A percentile compares a stretch with the other conserved stretches of the same genome.
Evolutionary conservation across 2,329 filamentous ascomycete species (phyloP).

Genomic region (Trichoderma atroviride): DNA sequence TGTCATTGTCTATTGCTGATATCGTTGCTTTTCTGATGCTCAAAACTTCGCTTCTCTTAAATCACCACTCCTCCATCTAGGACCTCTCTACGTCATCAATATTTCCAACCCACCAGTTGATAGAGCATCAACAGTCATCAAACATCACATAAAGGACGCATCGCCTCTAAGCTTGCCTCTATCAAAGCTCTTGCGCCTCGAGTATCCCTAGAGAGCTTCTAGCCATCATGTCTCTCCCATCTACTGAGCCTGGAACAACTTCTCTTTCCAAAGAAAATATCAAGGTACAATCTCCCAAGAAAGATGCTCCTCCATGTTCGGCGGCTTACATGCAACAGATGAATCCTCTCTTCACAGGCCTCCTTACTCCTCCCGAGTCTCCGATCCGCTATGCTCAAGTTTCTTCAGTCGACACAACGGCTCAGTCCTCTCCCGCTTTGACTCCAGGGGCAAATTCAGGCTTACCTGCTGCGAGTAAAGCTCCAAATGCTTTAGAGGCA

Average conservation of each 20-base stretch:
- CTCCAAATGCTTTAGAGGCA: background rate
- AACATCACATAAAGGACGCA: background rate
- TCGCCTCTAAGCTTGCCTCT: background rate
- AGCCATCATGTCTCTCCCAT: constrained; percentile 4
- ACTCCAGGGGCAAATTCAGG: too few species aligned
- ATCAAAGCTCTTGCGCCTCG: background rate
- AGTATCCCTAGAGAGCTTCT: background rate
- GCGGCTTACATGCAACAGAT: constrained; percentile 9
- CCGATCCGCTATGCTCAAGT: constrained; percentile 9
- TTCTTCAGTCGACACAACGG: background rate
- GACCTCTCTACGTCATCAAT: background rate
- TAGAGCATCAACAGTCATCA: background rate
- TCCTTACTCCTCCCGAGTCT: constrained; percentile 32
- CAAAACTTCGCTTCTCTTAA: background rate
- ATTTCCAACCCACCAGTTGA: background rate
- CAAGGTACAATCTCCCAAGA: background rate
- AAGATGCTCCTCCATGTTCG: background rate
- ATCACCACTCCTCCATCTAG: background rate
- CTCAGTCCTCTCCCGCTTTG: background rate
- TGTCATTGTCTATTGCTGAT: background rate
- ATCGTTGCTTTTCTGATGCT: background rate
- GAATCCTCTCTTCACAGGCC: constrained; percentile 20
- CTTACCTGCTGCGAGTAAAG: background rate
- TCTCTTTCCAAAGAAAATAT: background rate
- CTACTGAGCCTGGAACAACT: background rate